Evolutionary conservation across 768 basidiomycete genomes (phyloP).

Genomic region (Lentinus brumalis): DNA sequence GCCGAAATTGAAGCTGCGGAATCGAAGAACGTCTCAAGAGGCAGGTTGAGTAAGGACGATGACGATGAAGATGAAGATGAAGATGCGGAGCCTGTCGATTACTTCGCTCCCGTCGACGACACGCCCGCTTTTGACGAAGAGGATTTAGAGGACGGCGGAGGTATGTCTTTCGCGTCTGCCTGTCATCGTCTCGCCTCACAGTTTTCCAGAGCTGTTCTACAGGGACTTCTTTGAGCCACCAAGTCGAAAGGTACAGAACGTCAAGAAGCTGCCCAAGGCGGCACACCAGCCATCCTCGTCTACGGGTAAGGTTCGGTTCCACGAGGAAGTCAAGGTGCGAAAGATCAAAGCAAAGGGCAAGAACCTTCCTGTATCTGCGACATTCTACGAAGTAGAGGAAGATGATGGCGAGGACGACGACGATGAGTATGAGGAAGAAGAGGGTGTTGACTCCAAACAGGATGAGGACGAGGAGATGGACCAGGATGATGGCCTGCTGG

Average conservation of each 20-base stretch:
- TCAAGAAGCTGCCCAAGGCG: constrained; percentile 26
- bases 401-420: constrained; percentile 40
- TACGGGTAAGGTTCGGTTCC: constrained; percentile 69
- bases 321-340: constrained; percentile 79
- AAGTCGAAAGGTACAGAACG: constrained; percentile 22
- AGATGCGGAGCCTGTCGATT: constrained; percentile 52
- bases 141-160: constrained; percentile 49
- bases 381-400: constrained; percentile 45
- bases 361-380: constrained; percentile 52
- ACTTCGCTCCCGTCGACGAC: constrained; percentile 64
- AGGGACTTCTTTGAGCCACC: constrained; percentile 82
- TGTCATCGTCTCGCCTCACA: background rate
- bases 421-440: constrained; percentile 23
- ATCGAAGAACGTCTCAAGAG: constrained; percentile 59
- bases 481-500: constrained; percentile 28
- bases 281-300: constrained; percentile 16
- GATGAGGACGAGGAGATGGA: constrained; percentile 33
- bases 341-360: constrained; percentile 76
- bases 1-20: constrained; percentile 81
- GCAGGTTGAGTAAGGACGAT: constrained; percentile 54
- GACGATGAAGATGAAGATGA: constrained; percentile 58
- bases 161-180: constrained; percentile 23
- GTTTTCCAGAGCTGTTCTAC: constrained; percentile 60
- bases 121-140: constrained; percentile 42
- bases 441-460: constrained; percentile 25